Base-by-base conservation (phyloP, 345 rosid genomes). In the Eucalyptus sp. region DNA sequence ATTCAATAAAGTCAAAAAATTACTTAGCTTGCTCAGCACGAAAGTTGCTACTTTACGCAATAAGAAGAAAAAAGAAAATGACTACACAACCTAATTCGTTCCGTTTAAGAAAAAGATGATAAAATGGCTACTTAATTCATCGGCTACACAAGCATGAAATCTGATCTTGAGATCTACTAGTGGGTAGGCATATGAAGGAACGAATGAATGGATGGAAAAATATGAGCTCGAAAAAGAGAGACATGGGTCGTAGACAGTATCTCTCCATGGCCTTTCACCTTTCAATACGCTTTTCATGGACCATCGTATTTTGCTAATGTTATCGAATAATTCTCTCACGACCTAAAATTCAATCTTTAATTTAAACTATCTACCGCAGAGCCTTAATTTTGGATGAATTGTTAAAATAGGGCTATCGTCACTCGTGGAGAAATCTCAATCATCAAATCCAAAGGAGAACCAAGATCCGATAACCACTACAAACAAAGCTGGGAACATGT, bases 231-330 rank as follows among this genome's bases (percentile, higher is more conserved):
- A 25, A 10, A 0, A 11, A 2, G 64, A 24, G 64, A 58, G 25
- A 10, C 13, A 58, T 58, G 64, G 64, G 27, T 58, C 6, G 13
- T 11, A 10, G 64, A 91, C 64, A 85, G 90, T 87, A 93, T 95
- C 89, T 94, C 93, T 50, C 14, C 94, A 94, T 24, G 93, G 94
- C 48, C 92, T 94, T 29, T 93, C 93, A 2, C 91, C 92, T 9
- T 50, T 89, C 3, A 91, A 92, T 7, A 90, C 50, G 1, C 10
- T 25, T 3, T 92, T 92, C 11, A 91, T 89, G 43, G 92, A 54
- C 58, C 96, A 11, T 94, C 92, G 83, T 93, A 92, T 84, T 27
- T 29, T n/a, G 17, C 17, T 29, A 62, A 20, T 13, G 68, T 7
- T 27, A 62, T 29, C 68, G 0, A 27, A 62, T 60, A 27, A 60